phyloP scores from a whole-genome alignment of 2,329 filamentous ascomycete genomes.

The Ophiocordyceps australis region DNA sequence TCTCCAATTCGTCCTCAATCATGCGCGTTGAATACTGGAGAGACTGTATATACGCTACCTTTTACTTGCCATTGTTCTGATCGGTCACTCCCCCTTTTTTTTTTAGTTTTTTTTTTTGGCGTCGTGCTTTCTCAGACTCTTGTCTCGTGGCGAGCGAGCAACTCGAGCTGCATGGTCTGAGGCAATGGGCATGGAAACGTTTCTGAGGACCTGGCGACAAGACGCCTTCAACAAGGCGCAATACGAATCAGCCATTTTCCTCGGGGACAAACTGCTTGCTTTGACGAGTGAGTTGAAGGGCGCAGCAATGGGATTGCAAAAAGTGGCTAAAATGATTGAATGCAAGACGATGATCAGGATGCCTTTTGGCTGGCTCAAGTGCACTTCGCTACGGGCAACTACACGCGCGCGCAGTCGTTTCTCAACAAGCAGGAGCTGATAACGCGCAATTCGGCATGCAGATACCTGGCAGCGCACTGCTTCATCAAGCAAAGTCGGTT shows the following conservation, averaged over 20 bases:
- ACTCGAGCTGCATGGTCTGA: too few relatives aligned
- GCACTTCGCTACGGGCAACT: slow-evolving; percentile 90
- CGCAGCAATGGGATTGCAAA: too few relatives aligned
- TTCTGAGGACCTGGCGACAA: slow-evolving; percentile 85
- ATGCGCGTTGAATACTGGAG: too few relatives aligned
- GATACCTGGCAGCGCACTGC: slow-evolving; percentile 86
- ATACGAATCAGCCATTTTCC: slow-evolving; percentile 90
- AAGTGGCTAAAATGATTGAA: too few relatives aligned
- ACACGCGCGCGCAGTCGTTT: slow-evolving; percentile 75
- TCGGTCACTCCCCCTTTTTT: too few relatives aligned
- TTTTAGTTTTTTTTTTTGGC: too few relatives aligned
- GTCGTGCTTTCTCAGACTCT: too few relatives aligned
- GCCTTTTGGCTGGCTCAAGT: slow-evolving; percentile 98
- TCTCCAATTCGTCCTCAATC: too few relatives aligned
- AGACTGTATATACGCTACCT: too few relatives aligned
- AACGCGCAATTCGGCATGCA: slow-evolving; percentile 64
- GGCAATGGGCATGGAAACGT: slow-evolving; percentile 84
- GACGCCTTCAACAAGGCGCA: slow-evolving; percentile 92
- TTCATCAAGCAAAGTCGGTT: slow-evolving; percentile 82
- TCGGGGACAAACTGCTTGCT: slow-evolving; percentile 90
- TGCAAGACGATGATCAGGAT: slow-evolving; percentile 71
- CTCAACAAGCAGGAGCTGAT: slow-evolving; percentile 72
- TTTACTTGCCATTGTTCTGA: too few relatives aligned
- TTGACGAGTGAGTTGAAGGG: slow-evolving; percentile 71
- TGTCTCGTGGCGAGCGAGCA: too few relatives aligned